Evolutionary conservation across 164 flowering plant species (phyloP).

Genomic region (Berberis thunbergii): DNA sequence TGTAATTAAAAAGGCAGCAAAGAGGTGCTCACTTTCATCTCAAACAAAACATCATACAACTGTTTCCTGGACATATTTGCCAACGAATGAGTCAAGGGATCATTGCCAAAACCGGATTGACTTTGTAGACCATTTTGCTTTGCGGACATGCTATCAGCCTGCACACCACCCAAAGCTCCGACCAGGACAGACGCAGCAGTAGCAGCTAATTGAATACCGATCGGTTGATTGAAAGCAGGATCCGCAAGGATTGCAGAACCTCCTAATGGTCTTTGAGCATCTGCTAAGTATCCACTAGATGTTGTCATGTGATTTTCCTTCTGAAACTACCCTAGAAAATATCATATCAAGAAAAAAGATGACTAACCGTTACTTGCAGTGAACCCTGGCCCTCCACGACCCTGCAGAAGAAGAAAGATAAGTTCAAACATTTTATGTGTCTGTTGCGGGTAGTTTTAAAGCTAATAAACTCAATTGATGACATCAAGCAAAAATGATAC

Average conservation of each 20-base stretch:
- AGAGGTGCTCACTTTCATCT: conserved; percentile 50
- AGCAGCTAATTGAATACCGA: conserved; percentile 70
- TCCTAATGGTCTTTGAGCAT: conserved; percentile 47
- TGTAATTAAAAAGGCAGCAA: background rate
- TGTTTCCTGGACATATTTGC: conserved; percentile 80
- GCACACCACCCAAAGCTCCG: conserved; percentile 76
- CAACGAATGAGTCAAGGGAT: conserved; percentile 77
- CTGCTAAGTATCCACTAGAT: conserved; percentile 20
- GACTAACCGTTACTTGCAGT: conserved; percentile 57
- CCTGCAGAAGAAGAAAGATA: conserved; percentile 41
- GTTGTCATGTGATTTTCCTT: background rate
- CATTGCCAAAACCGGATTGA: conserved; percentile 46
- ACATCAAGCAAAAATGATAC: too few relatives aligned
- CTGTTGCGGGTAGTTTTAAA: too few relatives aligned
- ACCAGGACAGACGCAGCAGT: conserved; percentile 82
- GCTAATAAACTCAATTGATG: too few relatives aligned
- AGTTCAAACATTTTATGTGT: conserved; percentile 1
- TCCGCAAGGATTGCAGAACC: conserved; percentile 43
- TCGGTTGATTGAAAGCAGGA: conserved; percentile 51
- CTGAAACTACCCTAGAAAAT: background rate
- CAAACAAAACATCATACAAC: conserved; percentile 56
- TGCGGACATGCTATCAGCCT: conserved; percentile 27
- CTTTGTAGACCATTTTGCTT: conserved; percentile 40
- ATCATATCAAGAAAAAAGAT: background rate
- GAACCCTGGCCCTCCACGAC: conserved; percentile 94